Evolutionary conservation across 2,329 filamentous ascomycete species (phyloP).

Genomic region (Neobulgaria alba): DNA sequence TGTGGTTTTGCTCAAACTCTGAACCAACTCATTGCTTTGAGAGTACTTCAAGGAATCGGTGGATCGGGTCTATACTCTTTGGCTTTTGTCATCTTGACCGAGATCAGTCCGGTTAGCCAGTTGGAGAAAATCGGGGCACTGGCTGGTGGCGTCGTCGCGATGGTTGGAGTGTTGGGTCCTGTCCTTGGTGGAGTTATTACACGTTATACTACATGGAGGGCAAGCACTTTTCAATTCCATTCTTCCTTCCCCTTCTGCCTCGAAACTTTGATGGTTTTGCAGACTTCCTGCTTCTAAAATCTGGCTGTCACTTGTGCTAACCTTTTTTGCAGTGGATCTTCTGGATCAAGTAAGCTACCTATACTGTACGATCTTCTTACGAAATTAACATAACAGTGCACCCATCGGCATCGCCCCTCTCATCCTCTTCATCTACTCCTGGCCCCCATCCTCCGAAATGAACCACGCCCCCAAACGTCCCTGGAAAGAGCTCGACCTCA

Average conservation of each 20-base stretch:
- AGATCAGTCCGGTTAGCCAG: constrained; percentile 36
- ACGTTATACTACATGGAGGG: constrained; percentile 10
- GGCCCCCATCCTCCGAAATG: constrained; percentile 37
- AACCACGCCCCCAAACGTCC: constrained; percentile 34
- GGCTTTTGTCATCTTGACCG: constrained; percentile 32
- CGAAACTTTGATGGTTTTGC: too few relatives aligned
- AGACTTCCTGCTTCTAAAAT: too few relatives aligned
- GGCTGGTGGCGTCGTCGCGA: constrained; percentile 34
- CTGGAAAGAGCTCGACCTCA: constrained; percentile 38
- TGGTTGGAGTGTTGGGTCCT: constrained; percentile 19
- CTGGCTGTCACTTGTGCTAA: not conserved
- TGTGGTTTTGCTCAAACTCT: constrained; percentile 41
- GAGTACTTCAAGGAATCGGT: constrained; percentile 27
- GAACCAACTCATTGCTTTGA: constrained; percentile 31
- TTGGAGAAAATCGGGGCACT: constrained; percentile 37
- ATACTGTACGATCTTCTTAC: not conserved
- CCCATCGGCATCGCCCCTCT: constrained; percentile 42
- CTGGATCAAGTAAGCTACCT: constrained; percentile 11
- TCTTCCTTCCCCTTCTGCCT: not conserved
- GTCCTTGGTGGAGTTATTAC: constrained; percentile 21
- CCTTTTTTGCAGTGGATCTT: constrained; percentile 7
- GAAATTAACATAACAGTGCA: constrained; percentile 31
- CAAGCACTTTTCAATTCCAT: not conserved
- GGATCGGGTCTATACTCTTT: constrained; percentile 32
- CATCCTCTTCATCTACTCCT: constrained; percentile 38